These are phyloP conservation scores for Boletus sensibilis DNA, from an alignment of 768 basidiomycete species.

Conservation along the genomic window DNA sequence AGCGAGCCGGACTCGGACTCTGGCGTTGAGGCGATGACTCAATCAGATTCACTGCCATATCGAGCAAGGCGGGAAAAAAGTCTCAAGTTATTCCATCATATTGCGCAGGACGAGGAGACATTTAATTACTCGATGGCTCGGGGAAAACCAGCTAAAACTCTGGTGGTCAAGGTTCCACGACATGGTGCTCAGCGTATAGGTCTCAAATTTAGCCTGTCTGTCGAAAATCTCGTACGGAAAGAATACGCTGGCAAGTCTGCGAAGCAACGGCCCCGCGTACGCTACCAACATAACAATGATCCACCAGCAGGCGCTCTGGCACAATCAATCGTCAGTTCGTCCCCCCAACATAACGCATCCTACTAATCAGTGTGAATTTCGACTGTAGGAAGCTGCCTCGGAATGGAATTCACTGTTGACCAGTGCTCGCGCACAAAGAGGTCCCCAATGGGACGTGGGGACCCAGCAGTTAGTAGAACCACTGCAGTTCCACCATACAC, in stretches of 20 bases:
- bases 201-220: constrained; percentile 57
- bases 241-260: constrained; percentile 53
- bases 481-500: background rate
- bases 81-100: background rate
- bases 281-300: constrained; percentile 61
- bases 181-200: constrained; percentile 75
- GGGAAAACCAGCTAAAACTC: constrained; percentile 51
- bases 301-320: constrained; percentile 42
- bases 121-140: constrained; percentile 23
- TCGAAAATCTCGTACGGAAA: constrained; percentile 53
- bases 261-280: constrained; percentile 25
- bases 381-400: constrained; percentile 64
- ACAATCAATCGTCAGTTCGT: constrained; percentile 60
- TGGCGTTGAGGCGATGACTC: background rate
- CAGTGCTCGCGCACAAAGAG: constrained; percentile 76
- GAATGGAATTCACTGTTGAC: constrained; percentile 84
- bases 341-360: background rate
- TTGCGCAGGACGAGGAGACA: background rate
- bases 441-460: constrained; percentile 86
- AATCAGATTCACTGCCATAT: constrained; percentile 18
- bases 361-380: background rate
- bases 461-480: constrained; percentile 69
- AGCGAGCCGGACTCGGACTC: background rate
- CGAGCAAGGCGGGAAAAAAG: background rate
- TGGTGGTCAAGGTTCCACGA: constrained; percentile 67